A percentile compares a stretch with the other conserved stretches of the same genome.
Conservation (phyloP, 495 filamentous ascomycete species). For the Penicillium nucicola region DNA sequence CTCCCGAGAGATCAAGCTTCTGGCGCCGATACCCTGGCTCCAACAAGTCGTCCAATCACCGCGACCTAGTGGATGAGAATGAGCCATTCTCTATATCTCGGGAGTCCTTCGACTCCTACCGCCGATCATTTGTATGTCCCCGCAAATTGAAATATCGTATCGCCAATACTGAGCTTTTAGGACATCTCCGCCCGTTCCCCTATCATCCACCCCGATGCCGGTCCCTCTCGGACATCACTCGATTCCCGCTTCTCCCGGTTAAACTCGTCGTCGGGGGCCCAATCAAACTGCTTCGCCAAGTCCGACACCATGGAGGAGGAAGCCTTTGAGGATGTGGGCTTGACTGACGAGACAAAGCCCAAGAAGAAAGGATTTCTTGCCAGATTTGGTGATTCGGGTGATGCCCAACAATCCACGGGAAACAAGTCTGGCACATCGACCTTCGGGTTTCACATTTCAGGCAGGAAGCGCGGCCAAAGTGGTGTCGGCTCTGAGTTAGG, state of each 20-base stretch:
- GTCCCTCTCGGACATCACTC: conserved; percentile 68
- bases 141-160: neutral
- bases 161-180: conserved; percentile 40
- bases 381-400: conserved; percentile 68
- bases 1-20: conserved; percentile 77
- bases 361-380: conserved; percentile 85
- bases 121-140: conserved; percentile 83
- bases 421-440: conserved; percentile 45
- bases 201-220: conserved; percentile 53
- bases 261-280: conserved; percentile 48
- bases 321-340: conserved; percentile 84
- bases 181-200: conserved; percentile 92
- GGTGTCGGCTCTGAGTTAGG: conserved; percentile 69
- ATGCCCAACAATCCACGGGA: conserved; percentile 30
- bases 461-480: conserved; percentile 72
- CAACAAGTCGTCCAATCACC: conserved; percentile 66
- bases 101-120: conserved; percentile 97
- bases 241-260: conserved; percentile 66
- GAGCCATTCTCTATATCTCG: conserved; percentile 96
- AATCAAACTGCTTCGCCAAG: conserved; percentile 48
- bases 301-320: conserved; percentile 67
- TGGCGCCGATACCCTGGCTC: conserved; percentile 75
- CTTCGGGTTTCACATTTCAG: conserved; percentile 62
- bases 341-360: conserved; percentile 69
- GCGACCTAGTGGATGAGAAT: conserved; percentile 69